Conservation (phyloP, 768 basidiomycete genomes). For the Kwoniella sp. region DNA sequence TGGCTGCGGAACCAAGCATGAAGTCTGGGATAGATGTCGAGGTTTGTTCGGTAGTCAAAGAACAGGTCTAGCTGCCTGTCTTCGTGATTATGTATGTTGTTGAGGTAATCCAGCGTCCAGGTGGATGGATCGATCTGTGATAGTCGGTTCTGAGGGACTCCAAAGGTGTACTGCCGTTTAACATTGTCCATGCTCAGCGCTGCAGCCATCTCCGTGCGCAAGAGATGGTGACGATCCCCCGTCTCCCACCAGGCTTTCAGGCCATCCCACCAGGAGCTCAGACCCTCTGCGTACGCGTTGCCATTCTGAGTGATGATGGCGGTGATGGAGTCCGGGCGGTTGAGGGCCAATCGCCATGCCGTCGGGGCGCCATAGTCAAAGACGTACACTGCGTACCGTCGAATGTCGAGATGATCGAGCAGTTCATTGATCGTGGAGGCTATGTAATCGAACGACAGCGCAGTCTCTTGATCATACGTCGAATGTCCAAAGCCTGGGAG, state of each 20-base stretch:
- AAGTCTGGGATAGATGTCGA: constrained; percentile 54
- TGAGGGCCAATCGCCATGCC: constrained; percentile 50
- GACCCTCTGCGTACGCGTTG: constrained; percentile 55
- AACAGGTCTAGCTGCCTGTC: constrained; percentile 55
- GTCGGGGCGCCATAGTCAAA: constrained; percentile 56
- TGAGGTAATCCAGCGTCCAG: constrained; percentile 54
- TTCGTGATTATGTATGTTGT: constrained; percentile 49
- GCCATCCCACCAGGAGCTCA: constrained; percentile 52
- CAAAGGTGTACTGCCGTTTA: constrained; percentile 15
- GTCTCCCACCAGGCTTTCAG: constrained; percentile 21
- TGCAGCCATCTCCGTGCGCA: neutral
- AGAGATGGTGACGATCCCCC: neutral
- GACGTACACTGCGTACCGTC: constrained; percentile 54
- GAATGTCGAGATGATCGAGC: constrained; percentile 52
- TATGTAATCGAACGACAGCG: constrained; percentile 54
- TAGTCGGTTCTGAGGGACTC: constrained; percentile 44
- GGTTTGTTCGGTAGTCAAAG: constrained; percentile 53
- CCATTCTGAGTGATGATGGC: constrained; percentile 57
- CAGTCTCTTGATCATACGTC: constrained; percentile 50
- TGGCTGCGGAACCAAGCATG: constrained; percentile 53
- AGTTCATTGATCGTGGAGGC: constrained; percentile 52
- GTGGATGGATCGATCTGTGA: constrained; percentile 45
- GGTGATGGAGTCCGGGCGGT: constrained; percentile 52
- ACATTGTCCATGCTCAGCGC: neutral
- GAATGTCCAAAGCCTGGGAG: constrained; percentile 58